Evolutionary conservation across 768 basidiomycete genomes (phyloP).

Genomic region (Tulasnella calospora): DNA sequence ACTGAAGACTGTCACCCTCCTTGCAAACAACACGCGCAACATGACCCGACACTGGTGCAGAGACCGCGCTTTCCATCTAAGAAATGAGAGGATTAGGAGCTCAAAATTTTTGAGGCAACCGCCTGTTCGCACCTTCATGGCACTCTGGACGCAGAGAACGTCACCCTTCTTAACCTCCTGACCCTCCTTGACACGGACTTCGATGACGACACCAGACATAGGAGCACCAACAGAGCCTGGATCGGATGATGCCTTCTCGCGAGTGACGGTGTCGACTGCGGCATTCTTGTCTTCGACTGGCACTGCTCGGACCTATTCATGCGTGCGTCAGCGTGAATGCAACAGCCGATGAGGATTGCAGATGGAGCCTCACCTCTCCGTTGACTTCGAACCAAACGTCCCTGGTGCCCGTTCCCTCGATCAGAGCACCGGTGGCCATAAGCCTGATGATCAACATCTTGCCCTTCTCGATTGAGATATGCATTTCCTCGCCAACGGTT

Average conservation of each 20-base stretch:
- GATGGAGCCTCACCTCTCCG: conserved; percentile 59
- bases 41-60: conserved; percentile 93
- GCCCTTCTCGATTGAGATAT: conserved; percentile 91
- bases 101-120: conserved; percentile 27
- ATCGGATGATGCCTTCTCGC: conserved; percentile 90
- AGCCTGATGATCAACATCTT: conserved; percentile 95
- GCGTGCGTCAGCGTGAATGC: background rate
- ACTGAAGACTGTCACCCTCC: conserved; percentile 92
- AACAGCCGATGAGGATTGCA: background rate
- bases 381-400: conserved; percentile 99
- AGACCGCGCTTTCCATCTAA: conserved; percentile 97
- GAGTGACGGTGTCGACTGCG: conserved; percentile 87
- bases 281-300: conserved; percentile 95
- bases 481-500: conserved; percentile 89
- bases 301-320: conserved; percentile 83
- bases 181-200: conserved; percentile 96
- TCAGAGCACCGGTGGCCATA: conserved; percentile 91
- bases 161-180: conserved; percentile 98
- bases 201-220: conserved; percentile 97
- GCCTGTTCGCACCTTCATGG: conserved; percentile 75
- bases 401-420: conserved; percentile 84
- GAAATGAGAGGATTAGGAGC: conserved; percentile 29
- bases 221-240: conserved; percentile 97
- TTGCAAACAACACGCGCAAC: conserved; percentile 88
- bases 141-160: conserved; percentile 89